phyloP scores from a whole-genome alignment of 2,329 filamentous ascomycete genomes.

The Claviceps sp. region DNA sequence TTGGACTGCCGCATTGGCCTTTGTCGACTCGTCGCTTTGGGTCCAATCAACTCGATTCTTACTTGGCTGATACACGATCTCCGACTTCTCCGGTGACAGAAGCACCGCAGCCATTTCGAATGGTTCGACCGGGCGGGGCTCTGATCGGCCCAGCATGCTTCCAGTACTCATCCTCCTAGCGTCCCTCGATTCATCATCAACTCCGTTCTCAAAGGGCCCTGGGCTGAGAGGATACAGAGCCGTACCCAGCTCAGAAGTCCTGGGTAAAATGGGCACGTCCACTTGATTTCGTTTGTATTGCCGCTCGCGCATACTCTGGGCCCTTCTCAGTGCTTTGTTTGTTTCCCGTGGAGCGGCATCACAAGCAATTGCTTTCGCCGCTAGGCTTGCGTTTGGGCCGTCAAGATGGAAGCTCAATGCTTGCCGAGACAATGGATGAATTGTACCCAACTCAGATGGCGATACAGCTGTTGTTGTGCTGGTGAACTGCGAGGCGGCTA shows the following conservation, averaged over 20 bases:
- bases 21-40: conserved; percentile 36
- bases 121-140: conserved; percentile 4
- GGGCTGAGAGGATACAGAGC: conserved; percentile 7
- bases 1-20: background rate
- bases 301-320: conserved; percentile 25
- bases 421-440: conserved; percentile 30
- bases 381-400: conserved; percentile 12
- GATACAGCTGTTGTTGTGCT: conserved; percentile 35
- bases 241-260: conserved; percentile 21
- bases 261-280: conserved; percentile 22
- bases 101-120: conserved; percentile 2
- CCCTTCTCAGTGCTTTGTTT: conserved; percentile 22
- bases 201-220: conserved; percentile 11
- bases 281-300: conserved; percentile 30
- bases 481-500: conserved; percentile 41
- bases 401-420: conserved; percentile 28
- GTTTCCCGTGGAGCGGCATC: conserved; percentile 21
- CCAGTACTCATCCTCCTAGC: conserved; percentile 26
- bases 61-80: conserved; percentile 9
- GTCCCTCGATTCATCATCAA: conserved; percentile 6
- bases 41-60: conserved; percentile 43
- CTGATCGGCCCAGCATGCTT: conserved; percentile 14
- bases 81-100: background rate
- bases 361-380: conserved; percentile 12
- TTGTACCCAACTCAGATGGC: conserved; percentile 21